phyloP scores from a whole-genome alignment of 129 eudicot species.

The Flaveria sonorensis region DNA sequence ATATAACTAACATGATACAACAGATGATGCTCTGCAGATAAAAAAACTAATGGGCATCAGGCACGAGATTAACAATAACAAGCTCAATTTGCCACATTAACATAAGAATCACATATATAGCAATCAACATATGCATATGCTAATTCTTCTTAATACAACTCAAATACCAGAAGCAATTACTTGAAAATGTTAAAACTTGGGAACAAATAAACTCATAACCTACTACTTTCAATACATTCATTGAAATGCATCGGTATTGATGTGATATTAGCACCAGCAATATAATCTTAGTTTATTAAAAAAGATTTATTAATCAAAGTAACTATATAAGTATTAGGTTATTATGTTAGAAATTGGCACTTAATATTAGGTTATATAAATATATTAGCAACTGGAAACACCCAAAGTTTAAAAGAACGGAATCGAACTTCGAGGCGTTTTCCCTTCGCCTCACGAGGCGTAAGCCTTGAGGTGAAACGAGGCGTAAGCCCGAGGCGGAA shows the following conservation, averaged over 20 bases:
- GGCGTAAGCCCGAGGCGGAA: too few relatives aligned
- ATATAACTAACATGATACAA: background rate
- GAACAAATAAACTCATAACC: background rate
- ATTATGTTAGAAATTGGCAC: background rate
- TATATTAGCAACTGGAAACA: background rate
- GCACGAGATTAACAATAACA: too few relatives aligned
- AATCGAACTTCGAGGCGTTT: too few relatives aligned
- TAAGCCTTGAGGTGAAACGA: too few relatives aligned
- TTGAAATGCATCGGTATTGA: too few relatives aligned
- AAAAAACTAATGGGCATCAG: too few relatives aligned
- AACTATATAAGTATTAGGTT: background rate
- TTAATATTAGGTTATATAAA: background rate
- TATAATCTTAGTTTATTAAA: background rate
- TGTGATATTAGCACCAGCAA: background rate
- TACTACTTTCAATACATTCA: background rate
- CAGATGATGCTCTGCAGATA: background rate
- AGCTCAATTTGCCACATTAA: too few relatives aligned
- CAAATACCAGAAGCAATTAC: background rate
- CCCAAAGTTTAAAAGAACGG: too few relatives aligned
- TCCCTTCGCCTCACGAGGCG: too few relatives aligned
- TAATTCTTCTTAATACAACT: background rate
- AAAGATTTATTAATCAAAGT: background rate
- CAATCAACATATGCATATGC: background rate
- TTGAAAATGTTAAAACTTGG: background rate
- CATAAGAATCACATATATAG: background rate